Evolutionary conservation across 495 filamentous ascomycete species (phyloP), one percentile per base, ranked within the genome.

Genomic region (Pyrenula massariospora): DNA sequence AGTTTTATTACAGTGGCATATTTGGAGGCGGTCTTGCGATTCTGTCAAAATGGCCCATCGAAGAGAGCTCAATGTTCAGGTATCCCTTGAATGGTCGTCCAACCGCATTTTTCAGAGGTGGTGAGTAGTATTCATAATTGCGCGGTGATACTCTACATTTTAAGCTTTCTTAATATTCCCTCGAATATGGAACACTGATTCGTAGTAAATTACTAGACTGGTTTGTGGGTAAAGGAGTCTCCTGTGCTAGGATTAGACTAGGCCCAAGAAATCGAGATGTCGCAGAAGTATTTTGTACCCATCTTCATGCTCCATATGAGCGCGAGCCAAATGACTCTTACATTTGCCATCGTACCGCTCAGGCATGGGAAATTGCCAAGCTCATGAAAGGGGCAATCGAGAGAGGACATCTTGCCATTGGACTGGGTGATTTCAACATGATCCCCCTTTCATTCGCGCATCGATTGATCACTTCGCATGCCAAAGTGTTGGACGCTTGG

Each of bases 281-380:
- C n/a, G 69, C 82, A 21, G 92, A 97, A 65, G 90, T 97, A 1
- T 97, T 98, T 68, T 92, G 88, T 65, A 98, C 93, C 22, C 90
- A 94, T 76, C 78, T 96, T 2, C 93, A 97, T 66, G 87, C 93
- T 10, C 89, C 90, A 2, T 97, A 98, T 66, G 87, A 93, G 65
- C 72, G 75, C 49, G 82, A 89, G 64, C 83, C 80, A 21, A 68
- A 89, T 58, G 90, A 96, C 65, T 90, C 87, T 22, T 96, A 97
- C 66, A 64, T 89, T 22, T 90, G 87, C 66, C 94, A 97, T 62
- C 86, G 91, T 22, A 88, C 85, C 2, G 89, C 93, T 0, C 93
- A 98, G 68, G 86, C 93, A n/a, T 98, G 93, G 93, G 88, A 97
- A 70, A 90, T 97, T 52, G 79, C 91, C 25, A 95, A 95, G 70